These are phyloP conservation scores for Paecilomyces niveus DNA, from an alignment of 2,329 filamentous ascomycete genomes.

Conservation along the genomic window DNA sequence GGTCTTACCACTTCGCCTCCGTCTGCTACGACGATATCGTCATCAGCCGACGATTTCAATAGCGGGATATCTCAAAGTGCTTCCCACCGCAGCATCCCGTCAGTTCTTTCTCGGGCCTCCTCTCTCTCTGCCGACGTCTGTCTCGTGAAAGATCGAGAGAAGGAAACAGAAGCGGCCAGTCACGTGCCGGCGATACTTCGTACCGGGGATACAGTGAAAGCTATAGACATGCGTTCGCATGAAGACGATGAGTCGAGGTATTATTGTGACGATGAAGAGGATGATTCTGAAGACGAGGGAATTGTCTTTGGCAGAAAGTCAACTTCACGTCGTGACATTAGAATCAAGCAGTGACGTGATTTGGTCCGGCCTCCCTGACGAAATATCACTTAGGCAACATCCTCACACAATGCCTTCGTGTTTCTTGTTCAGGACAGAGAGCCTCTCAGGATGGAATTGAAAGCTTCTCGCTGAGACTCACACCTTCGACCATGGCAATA, in stretches of 20 bases:
- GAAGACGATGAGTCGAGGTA: slow-evolving; percentile 33
- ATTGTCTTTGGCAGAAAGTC: slow-evolving; percentile 32
- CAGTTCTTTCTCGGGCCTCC: slow-evolving; percentile 38
- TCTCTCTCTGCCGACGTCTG: slow-evolving; percentile 37
- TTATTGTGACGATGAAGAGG: slow-evolving; percentile 37
- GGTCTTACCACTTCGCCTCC: slow-evolving; percentile 30
- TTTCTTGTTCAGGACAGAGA: neutral
- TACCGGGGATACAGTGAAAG: slow-evolving; percentile 36
- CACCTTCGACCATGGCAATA: neutral
- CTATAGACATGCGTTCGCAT: slow-evolving; percentile 11
- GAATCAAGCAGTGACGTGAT: neutral
- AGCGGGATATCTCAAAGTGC: slow-evolving; percentile 42
- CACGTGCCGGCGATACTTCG: slow-evolving; percentile 33
- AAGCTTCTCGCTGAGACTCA: neutral
- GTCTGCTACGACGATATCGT: slow-evolving; percentile 41
- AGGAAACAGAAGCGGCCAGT: slow-evolving; percentile 16
- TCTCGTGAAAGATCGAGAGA: slow-evolving; percentile 17
- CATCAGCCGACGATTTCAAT: slow-evolving; percentile 37
- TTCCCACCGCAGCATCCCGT: slow-evolving; percentile 42
- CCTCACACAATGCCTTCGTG: too few species aligned
- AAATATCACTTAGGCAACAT: too few species aligned
- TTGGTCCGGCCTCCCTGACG: neutral
- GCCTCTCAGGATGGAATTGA: too few species aligned
- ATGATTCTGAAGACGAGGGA: slow-evolving; percentile 37
- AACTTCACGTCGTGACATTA: slow-evolving; percentile 10